Evolutionary conservation across 495 filamentous ascomycete species (phyloP).

Genomic region (Massariosphaeria phaeospora): DNA sequence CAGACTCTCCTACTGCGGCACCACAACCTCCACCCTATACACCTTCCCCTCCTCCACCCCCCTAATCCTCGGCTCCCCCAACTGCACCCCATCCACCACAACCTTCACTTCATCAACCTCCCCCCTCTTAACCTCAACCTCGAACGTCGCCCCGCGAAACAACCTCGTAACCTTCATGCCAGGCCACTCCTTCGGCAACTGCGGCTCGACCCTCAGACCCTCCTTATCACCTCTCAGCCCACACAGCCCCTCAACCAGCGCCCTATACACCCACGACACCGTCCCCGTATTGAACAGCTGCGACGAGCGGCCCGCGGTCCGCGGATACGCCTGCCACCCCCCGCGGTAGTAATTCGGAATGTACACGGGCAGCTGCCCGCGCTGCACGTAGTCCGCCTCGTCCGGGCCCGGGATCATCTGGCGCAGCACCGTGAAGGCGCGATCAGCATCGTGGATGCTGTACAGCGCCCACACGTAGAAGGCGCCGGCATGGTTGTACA

Average conservation of each 20-base stretch:
- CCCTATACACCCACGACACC: slow-evolving; percentile 52
- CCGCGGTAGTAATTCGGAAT: slow-evolving; percentile 57
- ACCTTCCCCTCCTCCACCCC: slow-evolving; percentile 6
- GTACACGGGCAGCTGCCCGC: slow-evolving; percentile 53
- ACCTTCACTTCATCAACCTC: slow-evolving; percentile 46
- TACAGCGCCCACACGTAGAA: slow-evolving; percentile 53
- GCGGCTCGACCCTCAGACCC: slow-evolving; percentile 46
- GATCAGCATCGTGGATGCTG: slow-evolving; percentile 46
- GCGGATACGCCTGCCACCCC: slow-evolving; percentile 47
- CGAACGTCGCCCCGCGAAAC: slow-evolving; percentile 51
- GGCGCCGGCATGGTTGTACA: slow-evolving; percentile 54
- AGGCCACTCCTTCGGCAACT: slow-evolving; percentile 49
- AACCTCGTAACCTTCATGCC: slow-evolving; percentile 46
- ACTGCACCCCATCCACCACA: slow-evolving; percentile 12
- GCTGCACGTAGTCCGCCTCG: slow-evolving; percentile 49
- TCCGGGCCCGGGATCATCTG: slow-evolving; percentile 51
- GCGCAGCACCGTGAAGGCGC: slow-evolving; percentile 48
- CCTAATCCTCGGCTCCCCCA: slow-evolving; percentile 8
- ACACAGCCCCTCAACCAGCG: slow-evolving; percentile 51
- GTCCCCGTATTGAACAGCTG: slow-evolving; percentile 57
- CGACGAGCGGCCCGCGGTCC: slow-evolving; percentile 51
- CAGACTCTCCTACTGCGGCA: slow-evolving; percentile 14
- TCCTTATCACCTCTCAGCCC: slow-evolving; percentile 48
- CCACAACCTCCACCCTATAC: slow-evolving; percentile 13
- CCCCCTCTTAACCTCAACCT: slow-evolving; percentile 44